A percentile compares a stretch with the other conserved stretches of the same genome.
These are phyloP conservation scores for Brasilioporus rufonigricans DNA, from an alignment of 768 basidiomycete genomes.

Conservation along the genomic window DNA sequence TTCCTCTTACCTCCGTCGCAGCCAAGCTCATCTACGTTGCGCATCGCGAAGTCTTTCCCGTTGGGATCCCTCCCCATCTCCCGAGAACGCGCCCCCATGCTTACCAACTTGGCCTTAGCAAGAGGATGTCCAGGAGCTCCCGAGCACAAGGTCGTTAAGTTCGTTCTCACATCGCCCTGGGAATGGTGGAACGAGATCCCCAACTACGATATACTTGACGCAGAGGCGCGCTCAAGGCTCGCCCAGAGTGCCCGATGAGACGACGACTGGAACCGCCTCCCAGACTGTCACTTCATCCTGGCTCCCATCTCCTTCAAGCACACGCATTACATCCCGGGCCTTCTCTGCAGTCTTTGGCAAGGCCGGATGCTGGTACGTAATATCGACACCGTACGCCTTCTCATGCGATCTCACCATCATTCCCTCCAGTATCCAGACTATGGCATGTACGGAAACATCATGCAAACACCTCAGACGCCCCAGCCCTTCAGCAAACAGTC, in stretches of 20 bases:
- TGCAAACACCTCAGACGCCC: conserved; percentile 24
- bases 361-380: conserved; percentile 60
- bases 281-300: conserved; percentile 43
- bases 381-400: neutral
- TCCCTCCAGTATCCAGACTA: conserved; percentile 21
- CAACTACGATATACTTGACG: conserved; percentile 17
- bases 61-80: conserved; percentile 41
- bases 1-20: conserved; percentile 51
- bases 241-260: conserved; percentile 50
- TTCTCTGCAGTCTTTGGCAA: conserved; percentile 57
- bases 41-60: conserved; percentile 48
- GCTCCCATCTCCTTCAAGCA: conserved; percentile 27
- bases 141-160: conserved; percentile 35
- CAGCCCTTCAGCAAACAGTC: conserved; percentile 34
- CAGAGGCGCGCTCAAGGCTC: conserved; percentile 26
- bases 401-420: neutral
- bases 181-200: conserved; percentile 25
- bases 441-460: conserved; percentile 12
- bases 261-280: conserved; percentile 54
- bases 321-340: conserved; percentile 47
- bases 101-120: conserved; percentile 28
- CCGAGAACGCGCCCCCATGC: conserved; percentile 33
- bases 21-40: conserved; percentile 66
- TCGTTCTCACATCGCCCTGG: conserved; percentile 11
- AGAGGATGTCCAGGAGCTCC: conserved; percentile 60